phyloP scores from a whole-genome alignment of 2,329 filamentous ascomycete species.

The Paramyrothecium sp. region DNA sequence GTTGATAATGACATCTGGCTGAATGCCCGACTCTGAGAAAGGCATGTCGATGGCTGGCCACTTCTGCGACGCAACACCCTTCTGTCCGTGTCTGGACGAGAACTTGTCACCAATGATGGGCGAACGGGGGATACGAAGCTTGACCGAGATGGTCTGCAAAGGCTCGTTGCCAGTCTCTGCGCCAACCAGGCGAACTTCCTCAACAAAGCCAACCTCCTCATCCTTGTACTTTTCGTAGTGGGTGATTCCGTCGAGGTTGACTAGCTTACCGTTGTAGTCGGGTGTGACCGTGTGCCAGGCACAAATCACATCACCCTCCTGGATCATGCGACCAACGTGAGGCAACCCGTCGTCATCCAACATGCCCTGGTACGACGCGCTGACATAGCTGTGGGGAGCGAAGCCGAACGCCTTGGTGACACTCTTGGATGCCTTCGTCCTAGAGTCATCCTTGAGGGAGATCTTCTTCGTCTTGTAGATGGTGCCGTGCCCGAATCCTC shows the following conservation, averaged over 20 bases:
- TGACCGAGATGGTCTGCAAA: conserved; percentile 85
- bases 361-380: conserved; percentile 65
- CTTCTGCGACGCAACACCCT: conserved; percentile 94
- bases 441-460: conserved; percentile 76
- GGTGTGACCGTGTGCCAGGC: conserved; percentile 87
- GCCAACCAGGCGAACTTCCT: conserved; percentile 89
- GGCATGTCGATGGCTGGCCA: conserved; percentile 95
- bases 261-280: conserved; percentile 73
- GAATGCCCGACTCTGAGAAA: conserved; percentile 93
- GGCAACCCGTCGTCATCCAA: conserved; percentile 89
- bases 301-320: conserved; percentile 80
- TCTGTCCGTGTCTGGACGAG: conserved; percentile 96
- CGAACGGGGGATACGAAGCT: conserved; percentile 84
- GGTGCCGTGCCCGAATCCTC: conserved; percentile 91
- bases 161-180: conserved; percentile 80
- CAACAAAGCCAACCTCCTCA: conserved; percentile 80
- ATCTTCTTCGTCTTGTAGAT: conserved; percentile 98
- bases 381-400: conserved; percentile 72
- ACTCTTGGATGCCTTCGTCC: conserved; percentile 63
- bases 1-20: conserved; percentile 98
- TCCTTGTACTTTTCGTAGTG: conserved; percentile 96
- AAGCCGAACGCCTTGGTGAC: conserved; percentile 88
- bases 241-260: conserved; percentile 83
- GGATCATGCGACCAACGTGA: conserved; percentile 72
- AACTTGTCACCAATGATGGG: conserved; percentile 98